Conservation (phyloP, 1,284 basidiomycete species). For the Cryptococcus sp. region DNA sequence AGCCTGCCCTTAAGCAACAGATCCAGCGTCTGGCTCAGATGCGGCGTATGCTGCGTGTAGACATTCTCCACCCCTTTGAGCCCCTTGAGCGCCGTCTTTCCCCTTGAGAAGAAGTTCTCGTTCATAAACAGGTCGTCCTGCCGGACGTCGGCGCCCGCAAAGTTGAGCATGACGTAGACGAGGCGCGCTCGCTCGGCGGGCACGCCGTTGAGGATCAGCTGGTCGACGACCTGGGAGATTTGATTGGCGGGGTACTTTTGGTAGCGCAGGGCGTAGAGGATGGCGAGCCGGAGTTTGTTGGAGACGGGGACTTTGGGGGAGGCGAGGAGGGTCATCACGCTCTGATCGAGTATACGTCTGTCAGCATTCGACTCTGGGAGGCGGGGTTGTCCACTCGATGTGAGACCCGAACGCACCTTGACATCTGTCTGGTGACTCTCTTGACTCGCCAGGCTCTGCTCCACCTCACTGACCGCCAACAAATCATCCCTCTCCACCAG, state of each 20-base stretch:
- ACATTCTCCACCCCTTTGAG: conserved; percentile 99
- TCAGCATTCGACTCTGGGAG: neutral
- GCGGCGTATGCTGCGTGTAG: conserved; percentile 96
- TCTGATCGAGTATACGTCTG: conserved; percentile 53
- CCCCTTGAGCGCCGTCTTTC: conserved; percentile 90
- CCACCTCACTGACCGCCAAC: conserved; percentile 87
- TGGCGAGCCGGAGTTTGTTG: conserved; percentile 89
- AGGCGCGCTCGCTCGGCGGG: conserved; percentile 78
- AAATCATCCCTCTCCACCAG: conserved; percentile 81
- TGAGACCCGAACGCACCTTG: conserved; percentile 61
- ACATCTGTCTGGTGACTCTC: conserved; percentile 77
- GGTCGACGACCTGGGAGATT: conserved; percentile 76
- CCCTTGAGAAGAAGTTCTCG: conserved; percentile 90
- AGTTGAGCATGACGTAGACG: conserved; percentile 88
- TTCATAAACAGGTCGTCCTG: conserved; percentile 98
- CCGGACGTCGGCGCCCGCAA: conserved; percentile 91
- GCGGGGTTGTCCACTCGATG: neutral
- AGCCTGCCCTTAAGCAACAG: conserved; percentile 81
- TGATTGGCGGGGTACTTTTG: conserved; percentile 86
- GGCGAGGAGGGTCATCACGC: conserved; percentile 69
- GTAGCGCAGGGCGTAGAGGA: conserved; percentile 90
- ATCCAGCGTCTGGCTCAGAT: conserved; percentile 88
- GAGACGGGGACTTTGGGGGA: conserved; percentile 65
- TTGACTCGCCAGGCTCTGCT: conserved; percentile 91
- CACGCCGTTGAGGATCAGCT: conserved; percentile 77